Evolutionary conservation across 164 flowering plant species (phyloP), one percentile per base, ranked within the genome.

Genomic region (Magnolia sinica): DNA sequence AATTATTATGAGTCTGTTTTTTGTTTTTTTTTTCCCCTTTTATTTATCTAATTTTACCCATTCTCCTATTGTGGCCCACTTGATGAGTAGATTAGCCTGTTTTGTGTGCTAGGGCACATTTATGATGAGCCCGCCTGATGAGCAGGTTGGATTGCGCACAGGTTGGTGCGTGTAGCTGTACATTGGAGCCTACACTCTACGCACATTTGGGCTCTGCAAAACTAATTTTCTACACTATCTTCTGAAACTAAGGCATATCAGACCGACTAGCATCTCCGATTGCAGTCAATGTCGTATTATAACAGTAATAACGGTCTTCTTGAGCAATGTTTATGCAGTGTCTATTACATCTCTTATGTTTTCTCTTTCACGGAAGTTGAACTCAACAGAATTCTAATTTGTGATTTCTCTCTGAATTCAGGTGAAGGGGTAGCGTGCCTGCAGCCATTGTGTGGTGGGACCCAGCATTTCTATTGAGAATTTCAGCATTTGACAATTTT

Each of bases 381-480:
- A 49, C 3, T n/a, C 14, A 70, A 70, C 59, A 22, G 8, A 31
- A 68, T 31, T 75, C 24, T 24, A 18, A 31, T 29, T 18, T 68
- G 14, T 24, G 50, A n/a, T 18, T 22, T 13, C 67, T 58, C 19
- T 70, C 31, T 45, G 27, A 45, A n/a, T 77, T 72, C 80, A 77
- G 83, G 64, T 77, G 75, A 74, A 77, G 74, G 50, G 67, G 37
- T 77, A 74, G 76, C 55, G 58, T 19, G 11, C 31, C n/a, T 22
- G 19, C 64, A 0, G 55, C n/a, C 59, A 70, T 70, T n/a, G 24
- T 58, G 7, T 70, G 49, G n/a, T 70, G 58, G 3, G 73, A 18
- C 71, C n/a, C 5, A 68, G 18, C 71, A 68, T 29, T 16, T 68
- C 18, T 29, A 16, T 13, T 4, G 71, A 16, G 50, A 29, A 68